phyloP scores from a whole-genome alignment of 495 filamentous ascomycete species.

The Penicillium atrosanguineum region DNA sequence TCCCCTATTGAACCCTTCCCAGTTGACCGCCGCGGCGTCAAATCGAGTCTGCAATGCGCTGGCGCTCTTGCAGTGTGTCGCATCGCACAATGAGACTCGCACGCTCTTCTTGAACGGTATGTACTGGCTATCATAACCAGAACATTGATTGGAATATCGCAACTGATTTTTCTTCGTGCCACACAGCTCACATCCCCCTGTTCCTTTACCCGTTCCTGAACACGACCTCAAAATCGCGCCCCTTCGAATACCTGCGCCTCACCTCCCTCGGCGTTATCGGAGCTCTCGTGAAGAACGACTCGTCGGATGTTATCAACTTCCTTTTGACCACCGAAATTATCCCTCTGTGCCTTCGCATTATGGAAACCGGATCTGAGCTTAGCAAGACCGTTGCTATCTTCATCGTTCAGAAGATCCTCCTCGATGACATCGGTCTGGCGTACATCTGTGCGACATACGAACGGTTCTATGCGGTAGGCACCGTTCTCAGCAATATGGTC shows the following conservation, averaged over 20 bases:
- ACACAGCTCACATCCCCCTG: constrained; percentile 90
- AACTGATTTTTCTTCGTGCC: constrained; percentile 2
- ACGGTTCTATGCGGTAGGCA: constrained; percentile 98
- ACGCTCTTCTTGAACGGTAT: constrained; percentile 88
- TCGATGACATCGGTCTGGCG: constrained; percentile 94
- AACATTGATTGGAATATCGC: constrained; percentile 1
- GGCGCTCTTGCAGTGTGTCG: constrained; percentile 94
- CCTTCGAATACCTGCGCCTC: constrained; percentile 96
- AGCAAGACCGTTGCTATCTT: constrained; percentile 99
- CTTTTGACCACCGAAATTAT: constrained; percentile 99
- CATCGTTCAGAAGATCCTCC: constrained; percentile 99
- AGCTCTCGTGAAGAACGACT: constrained; percentile 98
- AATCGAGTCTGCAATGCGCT: constrained; percentile 98
- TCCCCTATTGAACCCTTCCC: constrained; percentile 90
- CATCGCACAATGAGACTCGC: constrained; percentile 94
- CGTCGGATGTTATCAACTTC: constrained; percentile 97
- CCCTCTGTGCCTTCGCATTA: constrained; percentile 94
- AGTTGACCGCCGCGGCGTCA: constrained; percentile 92
- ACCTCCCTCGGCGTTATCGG: constrained; percentile 98
- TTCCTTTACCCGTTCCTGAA: constrained; percentile 99
- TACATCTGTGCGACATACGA: constrained; percentile 99
- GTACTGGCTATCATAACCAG: constrained; percentile 10
- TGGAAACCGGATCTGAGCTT: constrained; percentile 98
- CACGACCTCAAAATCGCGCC: constrained; percentile 96
- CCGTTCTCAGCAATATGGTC: constrained; percentile 98